A percentile compares a stretch with the other conserved stretches of the same genome.
Conservation (phyloP, 2,329 filamentous ascomycete genomes). For the Trichothecium sympodiale region DNA sequence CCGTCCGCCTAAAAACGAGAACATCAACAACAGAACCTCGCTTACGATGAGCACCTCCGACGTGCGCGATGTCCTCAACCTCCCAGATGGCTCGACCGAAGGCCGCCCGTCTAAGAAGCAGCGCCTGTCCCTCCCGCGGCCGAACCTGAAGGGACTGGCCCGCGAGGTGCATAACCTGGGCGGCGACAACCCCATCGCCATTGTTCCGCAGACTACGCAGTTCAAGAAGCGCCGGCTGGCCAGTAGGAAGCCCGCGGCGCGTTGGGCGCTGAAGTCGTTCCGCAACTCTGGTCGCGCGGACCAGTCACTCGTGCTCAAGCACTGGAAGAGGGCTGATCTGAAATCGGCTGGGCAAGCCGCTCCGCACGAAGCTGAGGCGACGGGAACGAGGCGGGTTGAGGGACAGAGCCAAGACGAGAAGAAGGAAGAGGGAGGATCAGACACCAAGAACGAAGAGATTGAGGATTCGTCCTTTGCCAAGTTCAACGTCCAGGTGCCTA, state of each 20-base stretch:
- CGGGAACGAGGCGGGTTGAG: slow-evolving; percentile 11
- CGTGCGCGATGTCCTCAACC: slow-evolving; percentile 79
- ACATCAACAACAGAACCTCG: too few species aligned
- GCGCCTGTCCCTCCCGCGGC: slow-evolving; percentile 50
- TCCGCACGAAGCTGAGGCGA: not conserved
- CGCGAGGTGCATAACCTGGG: slow-evolving; percentile 56
- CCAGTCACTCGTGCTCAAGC: slow-evolving; percentile 53
- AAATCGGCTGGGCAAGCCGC: slow-evolving; percentile 20
- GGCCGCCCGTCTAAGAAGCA: slow-evolving; percentile 62
- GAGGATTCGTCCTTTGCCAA: slow-evolving; percentile 67
- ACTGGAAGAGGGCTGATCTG: slow-evolving; percentile 65
- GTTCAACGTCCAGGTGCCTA: slow-evolving; percentile 71
- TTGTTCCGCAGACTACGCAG: slow-evolving; percentile 47
- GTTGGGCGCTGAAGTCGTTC: slow-evolving; percentile 62
- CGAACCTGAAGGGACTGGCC: slow-evolving; percentile 51
- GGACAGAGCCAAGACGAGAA: slow-evolving; percentile 21
- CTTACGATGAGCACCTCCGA: slow-evolving; percentile 66
- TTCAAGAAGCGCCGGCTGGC: slow-evolving; percentile 49
- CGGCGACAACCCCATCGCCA: slow-evolving; percentile 56
- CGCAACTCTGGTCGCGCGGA: slow-evolving; percentile 59
- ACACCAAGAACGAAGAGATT: slow-evolving; percentile 13
- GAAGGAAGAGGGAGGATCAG: slow-evolving; percentile 19
- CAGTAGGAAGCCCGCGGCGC: slow-evolving; percentile 42
- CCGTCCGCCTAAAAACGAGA: too few species aligned
- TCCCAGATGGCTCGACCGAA: slow-evolving; percentile 45